Evolutionary conservation across 805 yeast species (phyloP).

Genomic region (Kazachstania bromeliacearum): DNA sequence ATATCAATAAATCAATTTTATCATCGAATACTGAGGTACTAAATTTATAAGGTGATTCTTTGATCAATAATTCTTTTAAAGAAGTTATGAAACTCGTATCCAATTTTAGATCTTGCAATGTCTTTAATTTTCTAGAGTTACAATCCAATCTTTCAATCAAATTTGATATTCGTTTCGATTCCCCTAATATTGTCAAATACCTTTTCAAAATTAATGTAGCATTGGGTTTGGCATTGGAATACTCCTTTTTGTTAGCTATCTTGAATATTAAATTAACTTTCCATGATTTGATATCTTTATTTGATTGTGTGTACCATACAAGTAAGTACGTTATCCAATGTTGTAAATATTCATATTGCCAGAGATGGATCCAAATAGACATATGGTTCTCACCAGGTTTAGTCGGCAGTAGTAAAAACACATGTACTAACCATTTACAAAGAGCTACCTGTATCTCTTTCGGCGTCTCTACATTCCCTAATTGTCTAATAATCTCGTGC

Average conservation of each 20-base stretch:
- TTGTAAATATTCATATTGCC: slow-evolving; percentile 31
- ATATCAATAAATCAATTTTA: slow-evolving; percentile 1
- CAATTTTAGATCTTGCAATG: slow-evolving; percentile 10
- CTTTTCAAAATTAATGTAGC: slow-evolving; percentile 18
- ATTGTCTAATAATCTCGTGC: slow-evolving; percentile 20
- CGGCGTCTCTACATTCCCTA: slow-evolving; percentile 23
- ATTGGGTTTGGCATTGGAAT: slow-evolving; percentile 13
- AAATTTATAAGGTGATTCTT: slow-evolving; percentile 7
- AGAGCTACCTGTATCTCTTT: slow-evolving; percentile 21
- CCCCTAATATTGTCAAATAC: slow-evolving; percentile 11
- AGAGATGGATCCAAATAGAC: slow-evolving; percentile 28
- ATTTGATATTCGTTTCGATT: slow-evolving; percentile 9
- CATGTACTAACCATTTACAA: slow-evolving; percentile 30
- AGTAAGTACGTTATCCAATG: slow-evolving; percentile 28
- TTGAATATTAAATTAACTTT: slow-evolving; percentile 20
- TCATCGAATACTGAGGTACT: slow-evolving; percentile 3
- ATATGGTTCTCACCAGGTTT: slow-evolving; percentile 12
- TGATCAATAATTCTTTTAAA: slow-evolving; percentile 10
- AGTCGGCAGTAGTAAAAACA: slow-evolving; percentile 18
- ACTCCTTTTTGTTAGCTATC: slow-evolving; percentile 17
- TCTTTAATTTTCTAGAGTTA: slow-evolving; percentile 11
- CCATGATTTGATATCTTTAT: slow-evolving; percentile 24
- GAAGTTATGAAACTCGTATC: slow-evolving; percentile 8
- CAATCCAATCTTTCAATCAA: slow-evolving; percentile 10
- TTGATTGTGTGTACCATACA: slow-evolving; percentile 24